These are phyloP conservation scores for Rostrohypoxylon terebratum DNA, from an alignment of 495 filamentous ascomycete genomes.

Conservation along the genomic window DNA sequence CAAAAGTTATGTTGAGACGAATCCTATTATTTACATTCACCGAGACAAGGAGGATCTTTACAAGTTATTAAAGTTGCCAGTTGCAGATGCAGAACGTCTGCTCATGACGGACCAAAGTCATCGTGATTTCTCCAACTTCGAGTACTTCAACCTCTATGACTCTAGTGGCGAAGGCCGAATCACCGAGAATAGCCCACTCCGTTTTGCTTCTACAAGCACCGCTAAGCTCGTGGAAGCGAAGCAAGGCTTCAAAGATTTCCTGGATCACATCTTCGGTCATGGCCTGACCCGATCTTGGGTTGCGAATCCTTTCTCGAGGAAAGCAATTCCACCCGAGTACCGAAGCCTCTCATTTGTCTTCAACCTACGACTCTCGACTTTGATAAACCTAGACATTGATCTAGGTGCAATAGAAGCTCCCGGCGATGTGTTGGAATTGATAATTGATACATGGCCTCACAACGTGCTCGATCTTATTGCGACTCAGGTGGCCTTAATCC, in stretches of 20 bases:
- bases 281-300: constrained; percentile 67
- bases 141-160: constrained; percentile 80
- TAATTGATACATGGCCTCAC: constrained; percentile 70
- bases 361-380: constrained; percentile 69
- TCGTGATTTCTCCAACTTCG: constrained; percentile 78
- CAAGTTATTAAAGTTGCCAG: constrained; percentile 64
- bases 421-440: constrained; percentile 78
- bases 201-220: constrained; percentile 61
- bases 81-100: constrained; percentile 67
- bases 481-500: constrained; percentile 67
- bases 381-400: constrained; percentile 66
- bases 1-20: constrained; percentile 67
- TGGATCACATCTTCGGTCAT: constrained; percentile 72
- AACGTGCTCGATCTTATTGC: constrained; percentile 65
- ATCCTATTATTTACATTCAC: constrained; percentile 80
- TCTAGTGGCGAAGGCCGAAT: constrained; percentile 52
- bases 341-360: constrained; percentile 75
- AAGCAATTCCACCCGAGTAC: constrained; percentile 73
- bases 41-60: constrained; percentile 75
- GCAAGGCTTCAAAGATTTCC: constrained; percentile 77
- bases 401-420: constrained; percentile 74
- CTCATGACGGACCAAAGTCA: constrained; percentile 65
- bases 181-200: constrained; percentile 57
- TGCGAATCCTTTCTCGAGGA: constrained; percentile 78
- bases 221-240: constrained; percentile 76